Evolutionary conservation across 2,329 filamentous ascomycete species (phyloP), one percentile per base, ranked within the genome.

Genomic region (Diaporthe ampelina): DNA sequence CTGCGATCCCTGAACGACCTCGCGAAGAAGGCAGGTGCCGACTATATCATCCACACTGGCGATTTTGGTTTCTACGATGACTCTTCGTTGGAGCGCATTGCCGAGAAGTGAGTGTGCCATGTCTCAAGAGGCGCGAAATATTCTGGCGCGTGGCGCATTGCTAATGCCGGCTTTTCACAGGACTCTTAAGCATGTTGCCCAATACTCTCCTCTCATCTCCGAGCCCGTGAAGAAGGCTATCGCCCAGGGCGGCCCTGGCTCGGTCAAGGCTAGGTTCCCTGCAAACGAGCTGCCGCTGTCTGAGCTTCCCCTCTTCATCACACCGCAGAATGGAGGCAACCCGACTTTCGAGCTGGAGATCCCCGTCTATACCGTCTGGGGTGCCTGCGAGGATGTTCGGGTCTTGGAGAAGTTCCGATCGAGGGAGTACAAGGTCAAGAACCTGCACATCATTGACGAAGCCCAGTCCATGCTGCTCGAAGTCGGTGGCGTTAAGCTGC

Each of bases 1-100:
- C 88, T 99, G 79, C 92, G 93, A 86, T 98, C 97, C 78, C 88
- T 99, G 81, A 99, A 99, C 86, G 95, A 98, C 76, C 93, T 99
- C 76, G 97, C 97, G 77, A 97, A 94, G 85, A 94, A 97, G 82
- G 96, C 97, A 76, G 94, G 94, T 82, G 97, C 97, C 80, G 95
- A 98, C 86, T 95, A 98, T 86, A 98, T 99, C 84, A 95, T 99
- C 81, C 97, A 99, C 85, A 99, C 97, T 26, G 97, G 97, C 84
- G 97, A 99, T 84, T 99, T 99, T 83, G 97, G 97, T 77, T 99
- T 99, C 87, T 99, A 99, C 87, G 97, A 99, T 84, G 94, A 97
- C 80, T 94, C 93, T 72, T 99, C 97, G 48, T 88, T 99, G 78
- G 96, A 98, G 81, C 93, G 97, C 81, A 98, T 99, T 86, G 97